Evolutionary conservation across 345 rosid species (phyloP), one percentile per base, ranked within the genome.

Genomic region (Linum lewisii): DNA sequence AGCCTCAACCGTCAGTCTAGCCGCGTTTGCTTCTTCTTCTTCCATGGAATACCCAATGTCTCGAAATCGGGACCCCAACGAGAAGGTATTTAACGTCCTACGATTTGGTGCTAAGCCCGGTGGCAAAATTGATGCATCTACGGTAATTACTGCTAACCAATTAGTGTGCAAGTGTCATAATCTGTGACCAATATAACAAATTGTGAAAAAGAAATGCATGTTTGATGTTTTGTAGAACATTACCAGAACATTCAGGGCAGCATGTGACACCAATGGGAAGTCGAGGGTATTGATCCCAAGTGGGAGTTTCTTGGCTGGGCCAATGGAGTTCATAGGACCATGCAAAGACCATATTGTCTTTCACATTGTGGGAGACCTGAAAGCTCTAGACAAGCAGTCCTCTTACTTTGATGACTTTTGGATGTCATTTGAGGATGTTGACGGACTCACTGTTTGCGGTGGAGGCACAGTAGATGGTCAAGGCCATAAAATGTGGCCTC

Each of bases 381-480:
- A 67, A 34, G 81, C 80, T 2, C 21, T 36, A 7, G 21, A 75
- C 1, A 79, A 78, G 64, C 29, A 59, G n/a, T 70, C 57, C 34
- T 29, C 5, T n/a, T 63, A 69, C 36, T 36, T 69, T 10, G 73
- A 69, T 21, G 71, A 68, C 59, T 72, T 36, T 13, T 85, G 93
- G 87, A 50, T 88, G 52, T 59, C 60, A 24, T 88, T 88, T 64
- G 75, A 84, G 19, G n/a, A 63, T 15, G 63, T 84, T 4, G 21
- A 77, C 32, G 83, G 85, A 26, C 60, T 81, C 44, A 62, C 73
- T 5, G 59, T 88, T 51, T 73, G 75, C 44, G 96, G 96, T 0
- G 66, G 69, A 9, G 93, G 96, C 51, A 69, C 67, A 15, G 42
- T 85, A 7, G 86, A 88, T 32, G 96, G 93, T 63, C 86, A 81